A percentile compares a stretch with the other conserved stretches of the same genome.
These are phyloP conservation scores for Pholiota adiposa DNA, from an alignment of 1,284 basidiomycete genomes.

Conservation along the genomic window DNA sequence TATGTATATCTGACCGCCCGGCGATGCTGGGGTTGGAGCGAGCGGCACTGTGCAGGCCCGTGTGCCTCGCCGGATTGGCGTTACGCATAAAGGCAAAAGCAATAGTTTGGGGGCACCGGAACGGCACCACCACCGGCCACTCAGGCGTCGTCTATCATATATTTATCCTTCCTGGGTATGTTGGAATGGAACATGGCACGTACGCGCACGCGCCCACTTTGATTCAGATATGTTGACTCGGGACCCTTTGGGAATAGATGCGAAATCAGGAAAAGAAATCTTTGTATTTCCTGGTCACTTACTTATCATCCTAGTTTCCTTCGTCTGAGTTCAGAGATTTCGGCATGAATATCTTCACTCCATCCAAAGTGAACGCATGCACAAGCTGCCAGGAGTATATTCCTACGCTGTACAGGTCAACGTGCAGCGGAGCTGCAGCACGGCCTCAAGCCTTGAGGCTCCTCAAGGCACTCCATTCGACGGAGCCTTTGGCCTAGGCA, in stretches of 20 bases:
- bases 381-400: neutral
- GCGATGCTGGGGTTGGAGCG: neutral
- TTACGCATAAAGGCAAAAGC: neutral
- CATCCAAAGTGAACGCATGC: neutral
- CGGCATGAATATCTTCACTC: neutral
- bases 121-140: neutral
- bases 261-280: neutral
- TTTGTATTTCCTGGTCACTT: neutral
- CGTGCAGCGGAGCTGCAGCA: neutral
- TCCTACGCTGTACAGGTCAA: neutral
- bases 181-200: neutral
- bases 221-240: constrained; percentile 6
- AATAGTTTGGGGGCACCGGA: neutral
- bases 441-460: neutral
- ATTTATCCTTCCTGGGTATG: too few species aligned
- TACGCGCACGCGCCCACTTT: neutral
- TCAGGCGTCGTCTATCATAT: too few species aligned
- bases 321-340: neutral
- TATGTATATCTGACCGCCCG: constrained; percentile 4
- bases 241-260: neutral
- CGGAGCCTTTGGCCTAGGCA: too few species aligned
- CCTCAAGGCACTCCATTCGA: too few species aligned
- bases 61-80: neutral
- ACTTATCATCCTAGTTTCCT: neutral
- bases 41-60: neutral